phyloP scores from a whole-genome alignment of 768 basidiomycete species.

The Panus rudis region DNA sequence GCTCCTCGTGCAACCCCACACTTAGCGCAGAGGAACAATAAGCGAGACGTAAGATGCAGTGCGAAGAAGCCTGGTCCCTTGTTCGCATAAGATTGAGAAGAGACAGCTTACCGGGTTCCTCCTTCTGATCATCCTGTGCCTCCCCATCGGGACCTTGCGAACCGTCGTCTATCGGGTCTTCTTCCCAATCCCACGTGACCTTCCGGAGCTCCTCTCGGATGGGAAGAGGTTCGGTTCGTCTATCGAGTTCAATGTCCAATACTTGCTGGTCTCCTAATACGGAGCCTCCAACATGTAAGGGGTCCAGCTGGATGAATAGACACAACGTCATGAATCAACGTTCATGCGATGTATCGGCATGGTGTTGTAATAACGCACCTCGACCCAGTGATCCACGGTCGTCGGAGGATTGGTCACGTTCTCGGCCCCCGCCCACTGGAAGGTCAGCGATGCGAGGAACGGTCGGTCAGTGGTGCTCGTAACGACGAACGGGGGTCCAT shows the following conservation, averaged over 20 bases:
- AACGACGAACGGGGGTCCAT: conserved; percentile 33
- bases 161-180: too few species aligned
- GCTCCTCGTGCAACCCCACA: too few species aligned
- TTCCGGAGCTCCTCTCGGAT: conserved; percentile 10
- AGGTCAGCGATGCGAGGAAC: conserved; percentile 35
- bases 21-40: too few species aligned
- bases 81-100: too few species aligned
- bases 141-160: too few species aligned
- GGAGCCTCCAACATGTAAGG: conserved; percentile 27
- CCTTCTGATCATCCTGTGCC: too few species aligned
- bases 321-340: neutral
- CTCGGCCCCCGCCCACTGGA: conserved; percentile 31
- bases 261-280: conserved; percentile 43
- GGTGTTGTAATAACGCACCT: conserved; percentile 26
- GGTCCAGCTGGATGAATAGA: conserved; percentile 33
- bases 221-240: conserved; percentile 33
- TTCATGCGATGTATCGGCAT: neutral
- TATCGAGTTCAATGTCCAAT: conserved; percentile 42
- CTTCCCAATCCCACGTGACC: conserved; percentile 16
- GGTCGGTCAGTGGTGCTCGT: conserved; percentile 36
- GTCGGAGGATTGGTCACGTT: conserved; percentile 31
- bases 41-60: too few species aligned
- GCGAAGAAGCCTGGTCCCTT: too few species aligned
- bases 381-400: conserved; percentile 47
- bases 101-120: too few species aligned